Base-by-base conservation (phyloP, 148 eudicot species). In the Camellia lanceoleosa region DNA sequence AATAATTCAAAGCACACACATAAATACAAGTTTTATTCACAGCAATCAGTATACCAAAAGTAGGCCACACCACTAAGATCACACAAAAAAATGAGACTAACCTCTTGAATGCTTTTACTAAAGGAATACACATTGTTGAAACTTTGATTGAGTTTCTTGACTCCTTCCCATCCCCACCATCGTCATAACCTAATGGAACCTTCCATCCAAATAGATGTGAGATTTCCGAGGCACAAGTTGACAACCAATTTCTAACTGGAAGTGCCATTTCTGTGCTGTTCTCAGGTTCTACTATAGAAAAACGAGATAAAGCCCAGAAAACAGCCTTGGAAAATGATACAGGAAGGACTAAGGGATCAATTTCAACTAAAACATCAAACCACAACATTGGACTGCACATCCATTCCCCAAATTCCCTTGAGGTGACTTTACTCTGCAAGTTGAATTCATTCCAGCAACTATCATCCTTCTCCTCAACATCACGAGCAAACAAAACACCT, bases 331-430 rank as follows among this genome's bases (percentile, higher is more conserved):
- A 86, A 79, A 93, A 79, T 70, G 99, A 87, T 71, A 96, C 51
- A 72, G 98, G 95, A 75, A 96, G 95, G 73, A 82, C 70, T 64
- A 82, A 71, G 60, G 93, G 92, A 84, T 93, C 91, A 80, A 87
- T 93, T 69, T 91, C 97, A 80, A 89, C 88, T 83, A 96, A 87
- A 54, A 93, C 94, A 84, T 92, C 97, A 86, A 87, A 79, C 99
- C 99, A 96, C 82, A 96, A 80, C 98, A 90, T 93, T 59, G 99
- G 99, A 78, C 85, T 86, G 80, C 99, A 96, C 95, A 92, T 84
- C 99, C 99, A 96, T 77, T 81, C 91, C 84, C 85, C 83, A 80
- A 82, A 88, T 46, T 92, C 95, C 58, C 72, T 82, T 74, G 89
- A 85, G 66, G 89, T 86, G 68, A 85, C 79, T 77, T 85, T 83